Conservation (phyloP, 2,329 filamentous ascomycete genomes). For the Botrytis porri region DNA sequence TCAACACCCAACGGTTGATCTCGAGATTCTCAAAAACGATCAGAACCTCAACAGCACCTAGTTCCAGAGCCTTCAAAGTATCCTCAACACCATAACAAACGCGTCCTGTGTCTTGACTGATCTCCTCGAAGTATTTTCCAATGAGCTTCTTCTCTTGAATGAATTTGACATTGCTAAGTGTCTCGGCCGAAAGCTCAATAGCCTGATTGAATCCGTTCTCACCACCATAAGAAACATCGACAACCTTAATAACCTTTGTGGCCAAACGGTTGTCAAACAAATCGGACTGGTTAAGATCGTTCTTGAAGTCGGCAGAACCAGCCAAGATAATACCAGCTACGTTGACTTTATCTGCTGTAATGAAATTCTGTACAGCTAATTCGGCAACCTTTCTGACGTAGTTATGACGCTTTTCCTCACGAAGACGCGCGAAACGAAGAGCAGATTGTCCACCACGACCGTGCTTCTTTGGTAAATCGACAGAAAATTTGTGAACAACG, state of each 20-base stretch:
- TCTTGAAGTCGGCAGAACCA: constrained; percentile 99
- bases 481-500: constrained; percentile 94
- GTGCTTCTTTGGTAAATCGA: constrained; percentile 99
- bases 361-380: constrained; percentile 97
- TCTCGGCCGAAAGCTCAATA: constrained; percentile 92
- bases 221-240: constrained; percentile 97
- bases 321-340: constrained; percentile 93
- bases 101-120: constrained; percentile 94
- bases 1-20: constrained; percentile 86
- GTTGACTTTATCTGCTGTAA: constrained; percentile 97
- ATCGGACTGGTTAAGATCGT: constrained; percentile 95
- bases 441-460: constrained; percentile 99
- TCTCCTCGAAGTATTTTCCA: constrained; percentile 98
- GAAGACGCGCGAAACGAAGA: constrained; percentile 97
- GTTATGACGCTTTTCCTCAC: constrained; percentile 99
- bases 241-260: constrained; percentile 97
- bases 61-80: constrained; percentile 92
- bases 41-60: constrained; percentile 88
- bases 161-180: constrained; percentile 98
- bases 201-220: constrained; percentile 99
- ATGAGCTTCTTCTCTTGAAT: constrained; percentile 99
- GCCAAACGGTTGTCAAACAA: constrained; percentile 92
- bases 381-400: constrained; percentile 99
- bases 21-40: constrained; percentile 98
- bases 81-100: constrained; percentile 98